These are phyloP conservation scores for Saxophila tyrrhenica DNA, from an alignment of 495 filamentous ascomycete genomes.

Conservation along the genomic window DNA sequence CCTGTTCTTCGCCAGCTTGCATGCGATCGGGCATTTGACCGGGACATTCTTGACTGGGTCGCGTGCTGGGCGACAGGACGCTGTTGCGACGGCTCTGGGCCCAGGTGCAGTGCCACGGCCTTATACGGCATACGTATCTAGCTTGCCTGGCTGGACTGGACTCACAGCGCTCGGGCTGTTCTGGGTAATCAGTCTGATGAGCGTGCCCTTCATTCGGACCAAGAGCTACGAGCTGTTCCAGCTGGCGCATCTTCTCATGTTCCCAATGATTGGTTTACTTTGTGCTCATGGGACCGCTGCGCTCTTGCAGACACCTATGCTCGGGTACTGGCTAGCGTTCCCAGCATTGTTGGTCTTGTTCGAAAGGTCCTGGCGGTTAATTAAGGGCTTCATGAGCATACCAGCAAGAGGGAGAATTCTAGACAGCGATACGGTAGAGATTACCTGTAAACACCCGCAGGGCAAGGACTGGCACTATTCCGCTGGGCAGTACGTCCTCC, in stretches of 20 bases:
- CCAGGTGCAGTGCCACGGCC: constrained; percentile 9
- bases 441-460: constrained; percentile 25
- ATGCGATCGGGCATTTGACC: constrained; percentile 30
- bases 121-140: constrained; percentile 22
- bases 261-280: constrained; percentile 30
- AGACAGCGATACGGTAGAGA: constrained; percentile 27
- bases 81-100: constrained; percentile 21
- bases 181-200: constrained; percentile 24
- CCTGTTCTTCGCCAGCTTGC: constrained; percentile 28
- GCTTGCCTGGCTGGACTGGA: constrained; percentile 27
- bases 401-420: constrained; percentile 21
- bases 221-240: constrained; percentile 32
- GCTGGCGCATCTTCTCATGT: constrained; percentile 32
- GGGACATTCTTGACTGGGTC: constrained; percentile 29
- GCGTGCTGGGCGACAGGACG: constrained; percentile 16
- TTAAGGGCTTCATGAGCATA: constrained; percentile 25
- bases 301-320: constrained; percentile 30
- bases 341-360: constrained; percentile 26
- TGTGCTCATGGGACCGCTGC: constrained; percentile 27
- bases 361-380: constrained; percentile 23
- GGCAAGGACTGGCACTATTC: constrained; percentile 28
- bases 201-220: constrained; percentile 26
- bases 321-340: constrained; percentile 33
- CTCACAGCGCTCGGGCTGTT: constrained; percentile 27
- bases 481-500: constrained; percentile 33